Evolutionary conservation across 2,329 filamentous ascomycete species (phyloP).

Genomic region (Clarireedia sp.): DNA sequence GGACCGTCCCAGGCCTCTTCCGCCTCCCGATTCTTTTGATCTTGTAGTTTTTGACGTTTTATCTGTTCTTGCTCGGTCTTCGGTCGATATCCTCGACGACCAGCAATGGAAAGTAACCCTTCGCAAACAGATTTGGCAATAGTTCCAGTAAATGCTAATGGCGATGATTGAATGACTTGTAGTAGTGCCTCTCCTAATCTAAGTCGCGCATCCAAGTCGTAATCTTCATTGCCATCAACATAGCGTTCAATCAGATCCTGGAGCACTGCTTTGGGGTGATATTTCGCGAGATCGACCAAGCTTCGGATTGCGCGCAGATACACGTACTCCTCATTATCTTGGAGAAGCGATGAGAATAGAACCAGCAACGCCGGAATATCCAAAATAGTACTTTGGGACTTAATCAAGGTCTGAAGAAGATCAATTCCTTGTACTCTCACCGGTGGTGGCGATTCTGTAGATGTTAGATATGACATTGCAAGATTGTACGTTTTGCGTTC

Average conservation of each 20-base stretch:
- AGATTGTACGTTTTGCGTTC: constrained; percentile 55
- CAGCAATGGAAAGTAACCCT: constrained; percentile 54
- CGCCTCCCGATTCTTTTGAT: constrained; percentile 42
- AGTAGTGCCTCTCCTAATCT: constrained; percentile 61
- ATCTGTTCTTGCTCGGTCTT: constrained; percentile 51
- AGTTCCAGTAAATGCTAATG: constrained; percentile 47
- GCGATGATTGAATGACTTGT: constrained; percentile 54
- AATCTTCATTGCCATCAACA: constrained; percentile 52
- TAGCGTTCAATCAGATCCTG: constrained; percentile 60
- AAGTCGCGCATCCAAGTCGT: constrained; percentile 53
- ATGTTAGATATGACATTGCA: constrained; percentile 56
- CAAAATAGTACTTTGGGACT: constrained; percentile 46
- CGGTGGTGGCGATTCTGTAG: constrained; percentile 53
- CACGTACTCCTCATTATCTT: constrained; percentile 63
- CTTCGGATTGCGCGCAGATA: constrained; percentile 60
- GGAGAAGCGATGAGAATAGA: constrained; percentile 55
- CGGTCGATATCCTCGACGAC: constrained; percentile 52
- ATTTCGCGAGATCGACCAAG: constrained; percentile 49
- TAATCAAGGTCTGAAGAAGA: constrained; percentile 50
- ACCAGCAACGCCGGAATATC: constrained; percentile 60
- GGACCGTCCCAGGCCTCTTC: constrained; percentile 49
- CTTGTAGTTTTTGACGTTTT: constrained; percentile 41
- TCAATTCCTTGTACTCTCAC: constrained; percentile 60
- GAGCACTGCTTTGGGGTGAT: constrained; percentile 54
- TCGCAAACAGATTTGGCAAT: constrained; percentile 45